Percentiles rank a stretch among this genome's conserved stretches.
Evolutionary conservation across 1,139 yeast genomes (phyloP).

Genomic region (Saccharomycopsis crataegensis): DNA sequence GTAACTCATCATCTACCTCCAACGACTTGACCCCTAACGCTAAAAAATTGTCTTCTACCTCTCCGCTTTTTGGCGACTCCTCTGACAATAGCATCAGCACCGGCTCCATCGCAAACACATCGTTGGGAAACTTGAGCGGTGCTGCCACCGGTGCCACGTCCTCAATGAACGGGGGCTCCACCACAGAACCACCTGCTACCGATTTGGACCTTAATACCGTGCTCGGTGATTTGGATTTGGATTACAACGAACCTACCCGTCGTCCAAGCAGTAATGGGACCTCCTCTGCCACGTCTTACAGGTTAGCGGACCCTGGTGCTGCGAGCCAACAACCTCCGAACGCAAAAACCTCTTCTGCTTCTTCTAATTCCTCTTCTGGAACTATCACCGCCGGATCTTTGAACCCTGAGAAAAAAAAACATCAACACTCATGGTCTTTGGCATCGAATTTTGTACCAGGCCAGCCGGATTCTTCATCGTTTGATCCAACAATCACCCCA

Average conservation of each 20-base stretch:
- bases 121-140: background rate
- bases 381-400: background rate
- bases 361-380: background rate
- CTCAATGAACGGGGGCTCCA: background rate
- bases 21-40: too few species aligned
- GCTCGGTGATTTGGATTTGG: constrained; percentile 16
- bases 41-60: background rate
- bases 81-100: background rate
- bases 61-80: background rate
- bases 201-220: constrained; percentile 16
- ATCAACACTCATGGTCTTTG: constrained; percentile 18
- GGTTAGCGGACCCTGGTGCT: background rate
- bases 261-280: background rate
- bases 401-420: background rate
- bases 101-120: background rate
- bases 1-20: background rate
- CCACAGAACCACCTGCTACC: background rate
- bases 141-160: background rate
- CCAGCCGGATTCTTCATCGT: background rate
- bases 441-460: constrained; percentile 9
- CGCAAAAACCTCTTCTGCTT: background rate
- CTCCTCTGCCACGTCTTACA: background rate
- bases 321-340: background rate
- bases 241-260: constrained; percentile 9
- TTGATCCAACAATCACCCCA: background rate